Conservation (phyloP, 2,329 filamentous ascomycete species). For the Claviceps spartinae region DNA sequence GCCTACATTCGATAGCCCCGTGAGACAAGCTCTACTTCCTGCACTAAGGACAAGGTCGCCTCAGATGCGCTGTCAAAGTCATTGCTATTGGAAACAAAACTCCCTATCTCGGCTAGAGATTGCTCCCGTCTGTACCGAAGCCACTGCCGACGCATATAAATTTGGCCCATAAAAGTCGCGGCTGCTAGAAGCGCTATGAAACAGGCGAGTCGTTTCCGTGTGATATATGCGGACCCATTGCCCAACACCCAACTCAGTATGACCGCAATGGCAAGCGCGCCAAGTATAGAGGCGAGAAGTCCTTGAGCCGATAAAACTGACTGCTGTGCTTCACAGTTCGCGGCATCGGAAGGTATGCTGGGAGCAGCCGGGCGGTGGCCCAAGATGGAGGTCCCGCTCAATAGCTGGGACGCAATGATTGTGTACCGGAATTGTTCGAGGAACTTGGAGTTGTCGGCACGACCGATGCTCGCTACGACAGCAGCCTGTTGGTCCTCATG, state of each 20-base stretch:
- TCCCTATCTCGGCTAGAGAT: constrained; percentile 53
- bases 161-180: constrained; percentile 44
- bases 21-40: constrained; percentile 91
- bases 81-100: constrained; percentile 61
- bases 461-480: constrained; percentile 58
- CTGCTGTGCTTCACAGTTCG: constrained; percentile 10
- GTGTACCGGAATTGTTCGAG: constrained; percentile 88
- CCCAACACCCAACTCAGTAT: constrained; percentile 57
- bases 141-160: constrained; percentile 68
- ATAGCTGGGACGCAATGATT: constrained; percentile 79
- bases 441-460: constrained; percentile 70
- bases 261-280: constrained; percentile 53
- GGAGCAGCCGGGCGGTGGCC: constrained; percentile 17
- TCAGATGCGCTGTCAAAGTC: constrained; percentile 66
- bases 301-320: constrained; percentile 29
- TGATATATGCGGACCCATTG: constrained; percentile 36
- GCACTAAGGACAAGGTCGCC: constrained; percentile 67
- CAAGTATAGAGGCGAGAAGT: constrained; percentile 32
- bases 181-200: constrained; percentile 39
- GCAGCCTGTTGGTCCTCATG: constrained; percentile 36
- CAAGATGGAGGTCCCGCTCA: constrained; percentile 53
- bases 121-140: constrained; percentile 64
- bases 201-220: constrained; percentile 39
- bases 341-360: constrained; percentile 7
- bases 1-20: constrained; percentile 73